A percentile compares a stretch with the other conserved stretches of the same genome.
Evolutionary conservation across 23 red algal genomes (phyloP).

Genomic region (Gracilariopsis chorda): DNA sequence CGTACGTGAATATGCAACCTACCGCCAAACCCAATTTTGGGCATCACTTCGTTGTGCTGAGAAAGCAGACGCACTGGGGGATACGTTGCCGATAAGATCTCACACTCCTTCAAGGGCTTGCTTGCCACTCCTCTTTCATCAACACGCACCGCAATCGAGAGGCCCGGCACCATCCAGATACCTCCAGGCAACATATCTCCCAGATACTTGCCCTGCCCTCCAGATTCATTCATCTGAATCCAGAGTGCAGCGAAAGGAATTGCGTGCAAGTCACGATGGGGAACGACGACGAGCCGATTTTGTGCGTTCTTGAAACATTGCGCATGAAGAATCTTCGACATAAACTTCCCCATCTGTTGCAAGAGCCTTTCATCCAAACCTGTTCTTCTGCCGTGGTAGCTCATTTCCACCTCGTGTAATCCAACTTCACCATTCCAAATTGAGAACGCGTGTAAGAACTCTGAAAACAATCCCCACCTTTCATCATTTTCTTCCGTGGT

Average conservation of each 20-base stretch:
- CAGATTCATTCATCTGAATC: background rate
- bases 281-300: background rate
- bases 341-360: background rate
- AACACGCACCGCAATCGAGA: background rate
- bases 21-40: background rate
- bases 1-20: background rate
- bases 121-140: background rate
- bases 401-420: background rate
- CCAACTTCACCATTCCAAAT: background rate
- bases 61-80: background rate
- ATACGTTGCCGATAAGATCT: background rate
- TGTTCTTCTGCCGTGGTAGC: background rate
- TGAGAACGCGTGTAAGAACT: background rate
- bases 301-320: background rate
- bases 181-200: background rate
- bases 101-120: background rate
- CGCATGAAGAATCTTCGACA: background rate
- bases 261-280: background rate
- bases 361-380: background rate
- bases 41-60: background rate
- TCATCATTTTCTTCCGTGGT: background rate
- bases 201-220: background rate
- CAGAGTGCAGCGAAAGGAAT: background rate
- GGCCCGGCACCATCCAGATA: background rate
- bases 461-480: background rate